These are phyloP conservation scores for Penicillium vulpinum DNA, from an alignment of 2,329 filamentous ascomycete genomes.

Conservation along the genomic window DNA sequence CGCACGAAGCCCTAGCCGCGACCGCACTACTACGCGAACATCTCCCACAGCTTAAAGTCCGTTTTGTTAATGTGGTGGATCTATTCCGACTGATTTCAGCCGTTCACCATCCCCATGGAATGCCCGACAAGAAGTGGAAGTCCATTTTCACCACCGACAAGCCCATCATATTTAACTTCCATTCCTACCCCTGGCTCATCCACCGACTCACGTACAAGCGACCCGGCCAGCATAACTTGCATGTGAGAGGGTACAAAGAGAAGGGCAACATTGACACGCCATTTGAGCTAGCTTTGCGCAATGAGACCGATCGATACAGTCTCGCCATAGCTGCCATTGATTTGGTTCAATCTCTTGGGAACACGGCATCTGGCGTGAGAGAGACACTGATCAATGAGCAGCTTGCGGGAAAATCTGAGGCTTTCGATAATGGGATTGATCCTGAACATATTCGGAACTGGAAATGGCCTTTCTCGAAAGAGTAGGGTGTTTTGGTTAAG, in stretches of 20 bases:
- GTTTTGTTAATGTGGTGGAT: conserved; percentile 78
- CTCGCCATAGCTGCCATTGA: conserved; percentile 77
- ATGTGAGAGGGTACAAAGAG: conserved; percentile 77
- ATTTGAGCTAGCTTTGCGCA: conserved; percentile 74
- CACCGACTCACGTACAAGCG: conserved; percentile 76
- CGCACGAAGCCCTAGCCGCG: conserved; percentile 72
- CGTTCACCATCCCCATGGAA: conserved; percentile 70
- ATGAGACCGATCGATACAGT: conserved; percentile 74
- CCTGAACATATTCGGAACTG: conserved; percentile 65
- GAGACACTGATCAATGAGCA: conserved; percentile 66
- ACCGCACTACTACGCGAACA: conserved; percentile 71
- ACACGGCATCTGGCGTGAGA: conserved; percentile 62
- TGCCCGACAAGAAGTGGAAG: conserved; percentile 65
- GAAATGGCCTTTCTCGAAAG: conserved; percentile 57
- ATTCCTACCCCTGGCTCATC: conserved; percentile 78
- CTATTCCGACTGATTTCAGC: conserved; percentile 76
- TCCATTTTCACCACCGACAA: conserved; percentile 70
- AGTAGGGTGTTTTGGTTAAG: background rate
- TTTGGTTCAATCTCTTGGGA: conserved; percentile 61
- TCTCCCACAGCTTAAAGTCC: conserved; percentile 71
- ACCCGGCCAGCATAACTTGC: conserved; percentile 65
- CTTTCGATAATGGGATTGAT: conserved; percentile 71
- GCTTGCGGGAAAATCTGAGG: conserved; percentile 63
- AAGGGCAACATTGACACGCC: conserved; percentile 85
- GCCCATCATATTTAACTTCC: conserved; percentile 81